These are phyloP conservation scores for Thermomyces lanuginosus DNA, from an alignment of 2,329 filamentous ascomycete species.

Conservation along the genomic window DNA sequence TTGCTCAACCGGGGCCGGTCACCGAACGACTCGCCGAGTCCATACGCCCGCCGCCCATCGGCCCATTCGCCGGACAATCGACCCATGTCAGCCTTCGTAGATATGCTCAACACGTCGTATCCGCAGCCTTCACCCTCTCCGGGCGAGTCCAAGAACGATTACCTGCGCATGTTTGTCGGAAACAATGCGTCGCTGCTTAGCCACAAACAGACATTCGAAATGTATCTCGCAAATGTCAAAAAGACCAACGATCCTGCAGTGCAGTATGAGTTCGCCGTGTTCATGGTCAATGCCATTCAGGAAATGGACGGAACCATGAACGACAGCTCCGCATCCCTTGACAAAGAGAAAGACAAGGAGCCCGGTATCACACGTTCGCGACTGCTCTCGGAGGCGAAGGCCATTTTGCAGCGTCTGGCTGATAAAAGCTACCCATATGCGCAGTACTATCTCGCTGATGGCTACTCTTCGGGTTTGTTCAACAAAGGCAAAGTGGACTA, in stretches of 20 bases:
- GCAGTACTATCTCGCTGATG: constrained; percentile 92
- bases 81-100: constrained; percentile 45
- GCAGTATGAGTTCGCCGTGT: constrained; percentile 92
- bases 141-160: constrained; percentile 58
- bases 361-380: constrained; percentile 41
- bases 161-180: constrained; percentile 63
- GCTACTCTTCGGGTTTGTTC: constrained; percentile 85
- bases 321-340: constrained; percentile 12
- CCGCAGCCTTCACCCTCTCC: constrained; percentile 57
- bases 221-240: constrained; percentile 94
- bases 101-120: constrained; percentile 53
- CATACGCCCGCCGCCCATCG: constrained; percentile 34
- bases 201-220: constrained; percentile 84
- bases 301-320: constrained; percentile 43
- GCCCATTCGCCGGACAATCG: constrained; percentile 38
- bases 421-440: constrained; percentile 89
- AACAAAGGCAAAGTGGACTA: constrained; percentile 88
- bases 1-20: constrained; percentile 41
- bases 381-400: constrained; percentile 70
- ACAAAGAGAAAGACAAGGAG: constrained; percentile 8
- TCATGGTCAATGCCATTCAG: constrained; percentile 77
- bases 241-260: constrained; percentile 84
- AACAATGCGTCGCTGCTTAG: constrained; percentile 82
- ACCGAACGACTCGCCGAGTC: constrained; percentile 33
- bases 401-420: constrained; percentile 70